Percentiles rank a stretch among this genome's conserved stretches.
These are phyloP conservation scores for Borovskyia barvae DNA, from an alignment of 208 protist genomes.

Conservation along the genomic window DNA sequence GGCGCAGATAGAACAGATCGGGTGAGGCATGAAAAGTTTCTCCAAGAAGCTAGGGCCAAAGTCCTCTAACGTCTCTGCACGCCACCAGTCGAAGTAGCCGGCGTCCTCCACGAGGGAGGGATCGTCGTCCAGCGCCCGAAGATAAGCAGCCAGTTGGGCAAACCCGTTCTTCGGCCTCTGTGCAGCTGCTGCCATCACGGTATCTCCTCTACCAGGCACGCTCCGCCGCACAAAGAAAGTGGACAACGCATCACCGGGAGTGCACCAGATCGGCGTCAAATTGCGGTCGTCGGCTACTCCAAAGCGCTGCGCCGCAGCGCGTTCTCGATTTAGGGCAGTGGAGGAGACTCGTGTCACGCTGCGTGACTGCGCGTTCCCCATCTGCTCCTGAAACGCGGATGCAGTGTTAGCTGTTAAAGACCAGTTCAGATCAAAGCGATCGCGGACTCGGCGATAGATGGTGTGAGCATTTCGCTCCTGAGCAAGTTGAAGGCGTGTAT, in stretches of 20 bases:
- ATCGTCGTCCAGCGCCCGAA: constrained; percentile 15
- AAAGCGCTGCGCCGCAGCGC: no score
- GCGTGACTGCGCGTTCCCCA: no score
- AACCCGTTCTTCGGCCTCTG: constrained; percentile 16
- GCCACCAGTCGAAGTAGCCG: constrained; percentile 21
- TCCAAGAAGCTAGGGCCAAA: constrained; percentile 6
- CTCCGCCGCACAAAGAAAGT: background rate
- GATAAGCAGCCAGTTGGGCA: constrained; percentile 19
- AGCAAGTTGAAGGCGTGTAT: no score
- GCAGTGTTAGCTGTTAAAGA: constrained; percentile 9
- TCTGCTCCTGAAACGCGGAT: no score
- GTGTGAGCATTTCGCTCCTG: background rate
- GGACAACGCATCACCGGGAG: constrained; percentile 8
- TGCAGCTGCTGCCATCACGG: background rate
- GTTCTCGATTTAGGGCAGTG: no score
- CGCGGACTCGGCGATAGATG: background rate
- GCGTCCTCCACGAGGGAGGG: constrained; percentile 4
- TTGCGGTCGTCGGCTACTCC: no score
- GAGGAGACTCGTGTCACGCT: no score
- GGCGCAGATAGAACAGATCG: constrained; percentile 15
- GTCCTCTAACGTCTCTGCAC: constrained; percentile 8
- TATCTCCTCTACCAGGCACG: background rate
- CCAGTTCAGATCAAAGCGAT: background rate
- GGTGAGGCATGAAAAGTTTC: constrained; percentile 3
- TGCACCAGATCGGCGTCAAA: background rate